Conservation (phyloP, 2,329 filamentous ascomycete species). For the Talaromyces sp. region DNA sequence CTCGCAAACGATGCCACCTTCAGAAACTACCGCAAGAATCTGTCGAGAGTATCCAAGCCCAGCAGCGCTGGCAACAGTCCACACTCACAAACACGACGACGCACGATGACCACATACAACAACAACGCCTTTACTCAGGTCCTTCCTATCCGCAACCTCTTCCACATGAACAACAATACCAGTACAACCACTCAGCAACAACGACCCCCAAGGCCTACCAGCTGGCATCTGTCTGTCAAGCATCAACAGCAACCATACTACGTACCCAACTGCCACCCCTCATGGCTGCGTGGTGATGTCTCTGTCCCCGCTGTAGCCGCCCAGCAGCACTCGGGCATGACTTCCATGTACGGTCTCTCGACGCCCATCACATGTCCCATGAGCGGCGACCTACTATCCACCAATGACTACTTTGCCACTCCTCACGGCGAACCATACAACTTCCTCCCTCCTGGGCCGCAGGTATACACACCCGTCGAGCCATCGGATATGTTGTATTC, state of each 20-base stretch:
- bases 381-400: constrained; percentile 24
- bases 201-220: constrained; percentile 60
- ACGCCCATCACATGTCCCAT: constrained; percentile 21
- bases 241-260: constrained; percentile 24
- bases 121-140: not conserved
- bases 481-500: constrained; percentile 29
- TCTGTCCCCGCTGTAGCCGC: not conserved
- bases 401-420: constrained; percentile 25
- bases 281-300: constrained; percentile 12
- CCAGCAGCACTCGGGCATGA: constrained; percentile 6
- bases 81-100: constrained; percentile 45
- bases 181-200: constrained; percentile 28
- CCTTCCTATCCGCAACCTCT: constrained; percentile 1
- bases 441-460: constrained; percentile 21
- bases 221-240: constrained; percentile 70
- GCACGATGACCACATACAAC: constrained; percentile 39
- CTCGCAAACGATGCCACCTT: constrained; percentile 42
- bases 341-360: constrained; percentile 18
- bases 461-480: constrained; percentile 24
- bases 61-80: constrained; percentile 69
- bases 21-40: constrained; percentile 53
- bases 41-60: constrained; percentile 59
- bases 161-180: not conserved
- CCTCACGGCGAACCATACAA: constrained; percentile 19
- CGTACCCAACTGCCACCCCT: constrained; percentile 17